Percentiles rank a stretch among this genome's conserved stretches.
phyloP scores from a whole-genome alignment of 192 early-diverging fungal genomes.

The Gryganskiella cystojenkinii region DNA sequence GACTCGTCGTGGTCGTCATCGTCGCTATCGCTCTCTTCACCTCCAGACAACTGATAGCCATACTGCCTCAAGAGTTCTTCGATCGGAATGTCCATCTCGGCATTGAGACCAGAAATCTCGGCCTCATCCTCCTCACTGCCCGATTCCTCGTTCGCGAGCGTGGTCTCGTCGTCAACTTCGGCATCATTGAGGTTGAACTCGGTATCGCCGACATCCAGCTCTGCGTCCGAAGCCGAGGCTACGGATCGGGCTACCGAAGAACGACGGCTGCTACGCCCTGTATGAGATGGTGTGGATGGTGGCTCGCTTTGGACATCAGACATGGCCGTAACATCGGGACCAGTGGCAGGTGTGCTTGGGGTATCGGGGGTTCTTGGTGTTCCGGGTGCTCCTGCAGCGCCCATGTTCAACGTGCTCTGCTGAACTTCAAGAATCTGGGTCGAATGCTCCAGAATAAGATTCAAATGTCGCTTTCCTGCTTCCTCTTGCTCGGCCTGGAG shows the following conservation, averaged over 20 bases:
- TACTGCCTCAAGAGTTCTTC: slow-evolving; percentile 68
- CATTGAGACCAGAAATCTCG: slow-evolving; percentile 65
- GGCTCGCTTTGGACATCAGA: slow-evolving; percentile 19
- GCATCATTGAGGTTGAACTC: slow-evolving; percentile 25
- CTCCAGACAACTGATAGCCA: slow-evolving; percentile 40
- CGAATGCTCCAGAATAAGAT: slow-evolving; percentile 79
- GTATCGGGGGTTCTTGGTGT: not conserved
- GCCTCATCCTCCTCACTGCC: slow-evolving; percentile 55
- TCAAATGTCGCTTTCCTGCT: slow-evolving; percentile 72
- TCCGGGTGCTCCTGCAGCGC: slow-evolving; percentile 9
- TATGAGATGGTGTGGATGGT: slow-evolving; percentile 13
- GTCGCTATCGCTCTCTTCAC: slow-evolving; percentile 38
- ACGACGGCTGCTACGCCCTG: slow-evolving; percentile 28
- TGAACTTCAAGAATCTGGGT: slow-evolving; percentile 73
- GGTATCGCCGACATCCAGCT: slow-evolving; percentile 40
- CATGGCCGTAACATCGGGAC: slow-evolving; percentile 9
- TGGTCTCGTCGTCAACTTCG: slow-evolving; percentile 51
- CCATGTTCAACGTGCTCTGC: slow-evolving; percentile 38
- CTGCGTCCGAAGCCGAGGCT: slow-evolving; percentile 19
- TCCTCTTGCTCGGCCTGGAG: slow-evolving; percentile 68
- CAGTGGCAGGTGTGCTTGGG: slow-evolving; percentile 8
- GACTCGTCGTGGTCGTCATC: slow-evolving; percentile 20
- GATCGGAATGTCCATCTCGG: slow-evolving; percentile 73
- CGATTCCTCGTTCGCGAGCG: slow-evolving; percentile 38
- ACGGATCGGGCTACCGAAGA: slow-evolving; percentile 25